Conservation (phyloP, 2,329 filamentous ascomycete genomes). For the Xylariaceae sp. region DNA sequence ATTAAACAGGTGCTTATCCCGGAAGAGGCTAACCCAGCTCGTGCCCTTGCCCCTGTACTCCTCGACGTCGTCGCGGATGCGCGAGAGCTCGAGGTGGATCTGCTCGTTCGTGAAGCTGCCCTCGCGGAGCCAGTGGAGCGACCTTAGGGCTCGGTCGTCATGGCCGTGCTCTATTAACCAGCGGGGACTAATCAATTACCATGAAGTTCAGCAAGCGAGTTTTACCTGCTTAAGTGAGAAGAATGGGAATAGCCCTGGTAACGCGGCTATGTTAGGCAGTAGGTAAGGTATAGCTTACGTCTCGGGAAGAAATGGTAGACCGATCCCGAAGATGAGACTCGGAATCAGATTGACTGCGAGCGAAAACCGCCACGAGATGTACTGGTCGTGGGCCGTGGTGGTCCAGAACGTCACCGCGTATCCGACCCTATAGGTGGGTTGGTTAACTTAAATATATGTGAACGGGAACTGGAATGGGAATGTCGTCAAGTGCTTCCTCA, state of each 20-base stretch:
- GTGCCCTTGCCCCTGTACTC: slow-evolving; percentile 46
- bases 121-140: slow-evolving; percentile 58
- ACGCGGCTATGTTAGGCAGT: no score
- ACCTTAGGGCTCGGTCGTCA: slow-evolving; percentile 50
- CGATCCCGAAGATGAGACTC: slow-evolving; percentile 55
- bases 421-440: slow-evolving; percentile 54
- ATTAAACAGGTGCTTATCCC: slow-evolving; percentile 54
- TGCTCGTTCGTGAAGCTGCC: slow-evolving; percentile 47
- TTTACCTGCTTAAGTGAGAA: no score
- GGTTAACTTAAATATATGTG: background rate
- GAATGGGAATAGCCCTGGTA: background rate
- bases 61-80: slow-evolving; percentile 54
- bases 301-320: slow-evolving; percentile 60
- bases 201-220: no score
- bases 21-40: slow-evolving; percentile 57
- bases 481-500: no score
- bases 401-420: slow-evolving; percentile 64
- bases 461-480: no score
- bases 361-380: slow-evolving; percentile 59
- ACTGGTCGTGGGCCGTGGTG: slow-evolving; percentile 48
- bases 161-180: slow-evolving; percentile 63
- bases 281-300: slow-evolving; percentile 48
- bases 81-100: slow-evolving; percentile 51
- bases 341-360: slow-evolving; percentile 60
- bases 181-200: slow-evolving; percentile 55